Base-by-base conservation (phyloP, 805 yeast genomes). In the Yarrowia osloensis region DNA sequence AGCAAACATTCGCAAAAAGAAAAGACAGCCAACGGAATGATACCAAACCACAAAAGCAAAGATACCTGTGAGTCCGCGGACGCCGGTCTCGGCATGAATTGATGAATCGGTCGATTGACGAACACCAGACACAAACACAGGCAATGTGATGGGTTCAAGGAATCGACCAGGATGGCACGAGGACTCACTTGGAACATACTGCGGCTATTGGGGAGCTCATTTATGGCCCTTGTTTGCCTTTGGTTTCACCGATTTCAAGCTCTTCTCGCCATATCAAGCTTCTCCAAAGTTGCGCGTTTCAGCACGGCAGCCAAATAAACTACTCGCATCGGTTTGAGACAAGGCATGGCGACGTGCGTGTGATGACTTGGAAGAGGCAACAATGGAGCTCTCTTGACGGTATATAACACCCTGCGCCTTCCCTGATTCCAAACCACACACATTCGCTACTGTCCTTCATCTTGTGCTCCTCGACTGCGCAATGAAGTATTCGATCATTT, bases 371-470 rank as follows among this genome's bases (percentile, higher is more conserved):
- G 31, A 22, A 37, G 4, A 21, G 29, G 19, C 40, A 50, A 33
- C 40, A 50, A 50, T 33, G 40, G 57, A 17, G 12, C 12, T 19
- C 24, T 13, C 19, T 9, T 7, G 17, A 19, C 31, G 61, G 17
- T 54, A 54, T 54, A 54, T 54, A 54, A 54, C 44, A 35, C 61
- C 61, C 61, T 54, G 61, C 44, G 61, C 44, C 44, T 21, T 44
- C 61, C 9, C 17, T 19, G 12, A 24, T 17, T 54, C 44, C 11
- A 11, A 5, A 7, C 24, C 44, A 37, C 61, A 54, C 61, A 54
- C 61, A 54, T n/a, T 35, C 61, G 61, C 61, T 54, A 35, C 61
- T 54, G 61, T 54, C 61, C 61, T 54, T 54, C 61, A 35, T 35
- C 15, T 13, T 35, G 61, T 54, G 61, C 61, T 54, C 61, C 21